These are phyloP conservation scores for Candida dubliniensis DNA, from an alignment of 1,139 yeast genomes.

Conservation along the genomic window DNA sequence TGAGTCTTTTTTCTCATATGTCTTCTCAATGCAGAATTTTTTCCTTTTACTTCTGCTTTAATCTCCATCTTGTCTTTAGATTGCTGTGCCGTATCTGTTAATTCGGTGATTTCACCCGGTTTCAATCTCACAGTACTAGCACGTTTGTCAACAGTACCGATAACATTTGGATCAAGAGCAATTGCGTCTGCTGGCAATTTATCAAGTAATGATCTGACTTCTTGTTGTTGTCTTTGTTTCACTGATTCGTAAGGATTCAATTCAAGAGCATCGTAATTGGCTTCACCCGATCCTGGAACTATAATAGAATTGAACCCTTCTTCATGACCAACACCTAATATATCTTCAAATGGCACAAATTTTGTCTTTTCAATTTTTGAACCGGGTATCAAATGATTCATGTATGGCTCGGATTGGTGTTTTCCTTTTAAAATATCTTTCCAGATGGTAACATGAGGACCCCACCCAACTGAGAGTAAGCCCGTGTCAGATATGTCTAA, in stretches of 20 bases:
- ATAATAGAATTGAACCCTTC: constrained; percentile 77
- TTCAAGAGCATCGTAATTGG: constrained; percentile 93
- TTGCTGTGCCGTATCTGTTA: constrained; percentile 34
- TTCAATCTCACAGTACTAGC: constrained; percentile 63
- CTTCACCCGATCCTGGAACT: constrained; percentile 97
- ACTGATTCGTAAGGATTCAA: constrained; percentile 89
- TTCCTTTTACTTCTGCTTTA: constrained; percentile 68
- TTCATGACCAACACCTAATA: constrained; percentile 84
- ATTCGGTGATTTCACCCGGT: constrained; percentile 56
- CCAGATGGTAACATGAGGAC: constrained; percentile 91
- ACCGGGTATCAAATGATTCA: constrained; percentile 86
- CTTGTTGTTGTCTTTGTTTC: constrained; percentile 91
- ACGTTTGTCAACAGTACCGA: constrained; percentile 81
- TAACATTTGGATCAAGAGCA: constrained; percentile 80
- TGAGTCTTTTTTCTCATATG: constrained; percentile 81
- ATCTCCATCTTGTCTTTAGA: constrained; percentile 35
- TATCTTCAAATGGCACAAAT: constrained; percentile 95
- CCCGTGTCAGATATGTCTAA: constrained; percentile 87
- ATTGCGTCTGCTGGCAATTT: constrained; percentile 93
- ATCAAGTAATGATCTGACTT: constrained; percentile 81
- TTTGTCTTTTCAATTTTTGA: constrained; percentile 64
- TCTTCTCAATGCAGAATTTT: constrained; percentile 80
- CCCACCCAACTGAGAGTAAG: constrained; percentile 85
- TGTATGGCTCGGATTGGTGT: constrained; percentile 73
- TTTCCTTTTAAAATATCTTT: constrained; percentile 62